Evolutionary conservation across 1,284 basidiomycete genomes (phyloP), one percentile per base, ranked within the genome.

Genomic region (Trichosporon ovoides): DNA sequence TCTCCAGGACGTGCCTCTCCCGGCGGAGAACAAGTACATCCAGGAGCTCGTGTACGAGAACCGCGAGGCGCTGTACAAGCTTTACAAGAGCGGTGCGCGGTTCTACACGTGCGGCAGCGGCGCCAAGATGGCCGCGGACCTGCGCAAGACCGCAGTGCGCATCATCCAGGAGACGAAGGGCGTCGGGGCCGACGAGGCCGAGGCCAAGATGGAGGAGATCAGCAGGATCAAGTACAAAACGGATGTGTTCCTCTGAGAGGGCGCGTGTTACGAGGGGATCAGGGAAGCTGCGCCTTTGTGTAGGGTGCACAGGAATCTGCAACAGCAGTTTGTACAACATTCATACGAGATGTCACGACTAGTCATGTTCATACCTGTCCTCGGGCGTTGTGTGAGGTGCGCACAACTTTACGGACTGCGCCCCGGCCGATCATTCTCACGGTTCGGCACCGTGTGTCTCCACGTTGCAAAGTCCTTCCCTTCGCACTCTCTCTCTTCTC

Each of bases 31-130:
- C 68, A 81, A 79, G 66, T 81, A 83, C 63, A 79, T 82, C 36
- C 57, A 61, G 57, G 81, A 81, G 57, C 81, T 81, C 11, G 65
- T 80, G 2, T 80, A 78, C 77, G 73, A 78, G 31, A 80, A 82
- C 52, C 76, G 77, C 19, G 68, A 68, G 12, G 72, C 77, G 28
- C 68, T 82, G 18, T 53, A 61, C 7, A 62, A 70, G 11, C 66
- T 71, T 10, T 81, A 74, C 61, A 60, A 72, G 3, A 59, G 69
- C 4, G 72, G 73, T 20, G 81, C 80, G 11, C 57, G 81, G 78
- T 79, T 81, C 64, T 83, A 77, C 67, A 79, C 80, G 6, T 83
- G 81, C 58, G 81, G 81, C 7, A 79, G 56, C 34, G 38, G 51
- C n/a, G 51, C 51, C 20, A 52, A 52, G 51, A 35, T 52, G 22